Base-by-base conservation (phyloP, 345 rosid species). In the Gossypium bickii region DNA sequence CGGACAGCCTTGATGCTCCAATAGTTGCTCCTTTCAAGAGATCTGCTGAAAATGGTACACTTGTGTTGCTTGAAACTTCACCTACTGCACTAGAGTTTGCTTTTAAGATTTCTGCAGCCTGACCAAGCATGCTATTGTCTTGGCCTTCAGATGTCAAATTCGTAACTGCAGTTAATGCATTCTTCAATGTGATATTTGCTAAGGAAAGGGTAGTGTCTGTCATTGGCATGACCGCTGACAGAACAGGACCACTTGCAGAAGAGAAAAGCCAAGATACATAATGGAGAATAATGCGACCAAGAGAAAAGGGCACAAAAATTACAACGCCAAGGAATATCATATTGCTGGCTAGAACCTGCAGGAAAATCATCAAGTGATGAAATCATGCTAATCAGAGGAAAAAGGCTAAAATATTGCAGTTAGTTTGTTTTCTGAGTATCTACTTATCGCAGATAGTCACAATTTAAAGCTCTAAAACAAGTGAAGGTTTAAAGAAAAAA, bases 311-410 rank as follows among this genome's bases (percentile, higher is more conserved):
- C 70, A 92, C 85, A 72, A 96, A 89, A 85, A 96, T 86, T 63
- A 96, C 92, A 73, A 90, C 97, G 15, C 97, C 98, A 45, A 96
- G 99, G 92, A 96, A 96, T 83, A 96, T 96, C 94, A 93, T 92
- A 79, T 93, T 96, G 90, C 99, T 96, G 0, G 97, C 97, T 44
- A 96, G 85, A 80, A 96, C 99, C 99, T 96, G 95, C 77, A 85
- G 71, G 38, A 17, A 52, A 52, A 52, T n/a, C 45, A 52, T 53
- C 48, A 52, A 27, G 73, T 52, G 24, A 70, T 52, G 47, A 52
- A 70, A 70, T 52, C n/a, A 12, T n/a, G 60, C 47, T 9, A 47
- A 59, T 9, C 8, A 61, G 67, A 13, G 13, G 18, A 3, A 15
- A 47, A 47, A 67, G 9, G 43, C 57, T 15, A 67, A 67, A 48